Base-by-base conservation (phyloP, 2,329 filamentous ascomycete species). In the Eutypella sp. region DNA sequence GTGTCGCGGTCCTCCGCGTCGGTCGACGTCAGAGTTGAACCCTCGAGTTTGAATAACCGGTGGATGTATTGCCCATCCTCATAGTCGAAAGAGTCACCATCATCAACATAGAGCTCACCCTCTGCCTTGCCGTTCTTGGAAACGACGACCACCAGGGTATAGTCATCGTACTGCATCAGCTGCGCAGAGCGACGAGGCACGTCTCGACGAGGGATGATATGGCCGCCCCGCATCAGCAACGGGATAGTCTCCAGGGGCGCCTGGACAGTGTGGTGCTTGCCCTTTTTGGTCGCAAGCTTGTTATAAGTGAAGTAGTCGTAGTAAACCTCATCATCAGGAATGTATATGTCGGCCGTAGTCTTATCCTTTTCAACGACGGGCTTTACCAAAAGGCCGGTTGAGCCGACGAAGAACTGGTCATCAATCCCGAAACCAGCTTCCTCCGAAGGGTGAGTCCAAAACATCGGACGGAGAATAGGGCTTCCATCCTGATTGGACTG, bases 281-380 rank as follows among this genome's bases (percentile, higher is more conserved):
- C 87, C 51, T 84, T 82, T 20, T 85, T 78, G 19, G 83, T 84
- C 33, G 74, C 67, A 61, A 95, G 82, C 37, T 81, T 72, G 36
- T 85, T 81, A 70, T 89, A 96, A 58, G 89, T 89, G 63, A 93
- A 95, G 72, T 99, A 99, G 68, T 97, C 88, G 61, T 91, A 99
- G 68, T 99, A 97, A 44, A 87, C 78, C 66, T 95, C 88, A 47
- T 85, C 79, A 56, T 97, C 92, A 1, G 91, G 85, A 44, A 99
- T 81, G 70, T 95, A 96, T 47, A 99, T 79, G 18, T 90, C 84
- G 0, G 84, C 82, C 18, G 79, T 82, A 16, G 79, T 77, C 40
- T 84, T 82, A 52, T 83, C 87, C 67, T 95, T 82, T 20, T 84
- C 80, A 2, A 90, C 86, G 13, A 97, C 84, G 0, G 93, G 93